Base-by-base conservation (phyloP, 768 basidiomycete genomes). In the Rhodotorula sphaerocarpa region DNA sequence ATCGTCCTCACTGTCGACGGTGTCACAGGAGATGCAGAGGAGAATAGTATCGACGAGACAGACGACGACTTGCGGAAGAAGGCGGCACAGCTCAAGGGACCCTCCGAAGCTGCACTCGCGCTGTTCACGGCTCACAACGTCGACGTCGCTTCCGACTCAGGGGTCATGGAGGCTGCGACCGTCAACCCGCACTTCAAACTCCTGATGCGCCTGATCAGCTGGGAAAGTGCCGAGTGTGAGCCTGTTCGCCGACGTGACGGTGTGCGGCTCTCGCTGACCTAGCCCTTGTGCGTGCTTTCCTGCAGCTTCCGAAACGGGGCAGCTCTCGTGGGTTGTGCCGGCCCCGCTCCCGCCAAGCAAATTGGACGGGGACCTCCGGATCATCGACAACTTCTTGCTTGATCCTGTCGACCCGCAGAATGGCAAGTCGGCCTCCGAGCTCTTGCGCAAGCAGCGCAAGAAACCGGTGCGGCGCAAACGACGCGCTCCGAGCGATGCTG, bases 321-420 rank as follows among this genome's bases (percentile, higher is more conserved):
- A 60, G 43, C 58, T 66, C 53, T 55, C 61, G 51, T 97, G 91
- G 90, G 84, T 83, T 65, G 80, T 95, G 53, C 90, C 92, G 34
- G 81, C 83, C 14, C 75, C 78, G n/a, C 79, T 89, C 57, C 72
- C 81, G 23, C 86, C 87, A 0, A 76, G 81, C 10, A 82, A 86
- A 53, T 78, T 97, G 41, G 80, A 84, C 73, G 79, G 81, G 55
- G 84, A 81, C 53, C 76, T 87, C 70, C 81, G 81, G 55, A 83
- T 91, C 67, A 86, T 97, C 75, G 80, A 84, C 71, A 85, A 88
- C 74, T 97, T 84, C 79, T 80, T 97, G 63, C 79, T 81, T 73
- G 80, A 79, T 34, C 95, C 95, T 2, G 80, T 93, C 69, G 83
- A 91, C 70, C 79, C 88, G 41, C 80, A 85, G 50, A 88, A 86